A percentile compares a stretch with the other conserved stretches of the same genome.
phyloP scores from a whole-genome alignment of 805 yeast species.

The Brettanomyces custersianus region DNA sequence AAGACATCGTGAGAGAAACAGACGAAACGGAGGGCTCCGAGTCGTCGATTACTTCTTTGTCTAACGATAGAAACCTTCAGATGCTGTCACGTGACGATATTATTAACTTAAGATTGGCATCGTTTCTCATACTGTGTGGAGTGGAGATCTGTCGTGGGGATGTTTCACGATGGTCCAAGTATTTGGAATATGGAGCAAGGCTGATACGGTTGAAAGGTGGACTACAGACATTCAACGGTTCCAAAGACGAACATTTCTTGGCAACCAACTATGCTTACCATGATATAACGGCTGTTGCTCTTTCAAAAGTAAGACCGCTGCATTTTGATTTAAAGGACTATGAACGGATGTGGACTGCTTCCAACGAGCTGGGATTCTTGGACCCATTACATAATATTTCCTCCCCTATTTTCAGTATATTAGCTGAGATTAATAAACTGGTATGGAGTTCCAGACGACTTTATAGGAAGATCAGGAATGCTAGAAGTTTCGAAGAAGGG shows the following conservation, averaged over 20 bases:
- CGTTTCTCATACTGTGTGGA: slow-evolving; percentile 60
- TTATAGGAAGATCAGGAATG: slow-evolving; percentile 15
- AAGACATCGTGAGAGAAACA: slow-evolving; percentile 7
- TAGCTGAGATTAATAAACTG: slow-evolving; percentile 61
- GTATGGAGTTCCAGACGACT: slow-evolving; percentile 41
- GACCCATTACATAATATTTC: slow-evolving; percentile 72
- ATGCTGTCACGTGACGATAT: slow-evolving; percentile 22
- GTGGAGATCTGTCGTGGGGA: slow-evolving; percentile 82
- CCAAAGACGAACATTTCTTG: slow-evolving; percentile 61
- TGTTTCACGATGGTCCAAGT: slow-evolving; percentile 63
- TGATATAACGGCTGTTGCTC: slow-evolving; percentile 60
- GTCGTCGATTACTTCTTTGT: neutral
- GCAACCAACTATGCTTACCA: slow-evolving; percentile 75
- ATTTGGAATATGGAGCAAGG: slow-evolving; percentile 57
- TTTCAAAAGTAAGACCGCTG: slow-evolving; percentile 49
- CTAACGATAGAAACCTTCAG: slow-evolving; percentile 4
- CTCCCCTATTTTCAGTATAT: slow-evolving; percentile 52
- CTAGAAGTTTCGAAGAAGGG: slow-evolving; percentile 11
- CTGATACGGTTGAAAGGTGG: slow-evolving; percentile 59
- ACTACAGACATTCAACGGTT: slow-evolving; percentile 36
- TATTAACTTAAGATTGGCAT: slow-evolving; percentile 45
- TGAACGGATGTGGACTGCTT: slow-evolving; percentile 36
- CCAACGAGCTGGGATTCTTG: slow-evolving; percentile 34
- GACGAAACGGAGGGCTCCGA: neutral
- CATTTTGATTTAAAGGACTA: slow-evolving; percentile 58